Evolutionary conservation across 2,329 filamentous ascomycete species (phyloP).

Genomic region (Nannizziopsis barbatae): DNA sequence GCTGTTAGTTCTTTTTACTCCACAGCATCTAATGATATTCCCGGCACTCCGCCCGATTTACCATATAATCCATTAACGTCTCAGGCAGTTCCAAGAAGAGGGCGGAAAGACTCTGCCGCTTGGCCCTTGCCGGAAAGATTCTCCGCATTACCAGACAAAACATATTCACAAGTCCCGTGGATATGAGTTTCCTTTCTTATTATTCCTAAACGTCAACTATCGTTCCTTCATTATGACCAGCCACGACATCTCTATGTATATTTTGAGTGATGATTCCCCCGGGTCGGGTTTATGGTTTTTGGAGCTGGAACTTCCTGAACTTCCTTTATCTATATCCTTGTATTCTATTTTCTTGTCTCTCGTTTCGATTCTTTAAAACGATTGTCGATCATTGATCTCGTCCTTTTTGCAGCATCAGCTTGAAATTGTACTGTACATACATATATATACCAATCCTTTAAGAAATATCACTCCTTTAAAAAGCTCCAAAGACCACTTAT

Average conservation of each 20-base stretch:
- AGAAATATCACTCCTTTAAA: too few species aligned
- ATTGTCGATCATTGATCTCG: too few species aligned
- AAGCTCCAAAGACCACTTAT: too few species aligned
- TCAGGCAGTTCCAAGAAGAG: slow-evolving; percentile 5
- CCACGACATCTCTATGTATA: not conserved
- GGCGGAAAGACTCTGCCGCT: not conserved
- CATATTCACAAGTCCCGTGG: slow-evolving; percentile 8
- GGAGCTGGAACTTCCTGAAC: too few species aligned
- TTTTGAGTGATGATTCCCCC: not conserved
- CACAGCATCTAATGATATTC: not conserved
- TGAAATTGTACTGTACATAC: too few species aligned
- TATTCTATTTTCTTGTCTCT: too few species aligned
- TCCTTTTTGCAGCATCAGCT: too few species aligned
- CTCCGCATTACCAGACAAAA: slow-evolving; percentile 4
- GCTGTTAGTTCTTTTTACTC: not conserved
- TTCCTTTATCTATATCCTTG: too few species aligned
- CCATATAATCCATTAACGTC: not conserved
- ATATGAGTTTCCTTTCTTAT: not conserved
- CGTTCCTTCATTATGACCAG: not conserved
- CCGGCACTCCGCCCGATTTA: not conserved
- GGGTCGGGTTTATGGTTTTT: too few species aligned
- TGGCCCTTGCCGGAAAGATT: slow-evolving; percentile 6
- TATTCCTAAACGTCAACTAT: not conserved
- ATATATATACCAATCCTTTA: too few species aligned
- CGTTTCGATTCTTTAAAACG: too few species aligned